phyloP scores from a whole-genome alignment of 768 basidiomycete genomes.

The Coprinopsis marcescibilis region DNA sequence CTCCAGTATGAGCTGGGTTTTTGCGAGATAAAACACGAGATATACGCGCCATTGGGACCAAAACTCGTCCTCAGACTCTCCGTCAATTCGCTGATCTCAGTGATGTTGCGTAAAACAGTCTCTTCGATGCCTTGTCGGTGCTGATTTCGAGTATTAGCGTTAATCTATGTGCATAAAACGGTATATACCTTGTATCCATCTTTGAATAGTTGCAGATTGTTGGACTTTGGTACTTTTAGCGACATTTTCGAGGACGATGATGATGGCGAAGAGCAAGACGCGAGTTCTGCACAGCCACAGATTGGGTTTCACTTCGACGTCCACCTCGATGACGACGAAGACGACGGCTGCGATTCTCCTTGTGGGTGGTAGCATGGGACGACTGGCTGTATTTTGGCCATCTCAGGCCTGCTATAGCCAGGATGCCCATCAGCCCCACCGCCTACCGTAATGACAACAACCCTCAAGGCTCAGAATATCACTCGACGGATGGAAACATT shows the following conservation, averaged over 20 bases:
- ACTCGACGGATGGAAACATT: too few species aligned
- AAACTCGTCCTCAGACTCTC: slow-evolving; percentile 96
- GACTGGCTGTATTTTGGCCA: too few species aligned
- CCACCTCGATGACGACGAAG: too few species aligned
- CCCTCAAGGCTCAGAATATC: too few species aligned
- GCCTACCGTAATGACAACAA: too few species aligned
- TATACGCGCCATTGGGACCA: slow-evolving; percentile 82
- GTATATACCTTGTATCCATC: slow-evolving; percentile 83
- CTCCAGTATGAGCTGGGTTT: slow-evolving; percentile 1
- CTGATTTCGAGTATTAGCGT: slow-evolving; percentile 20
- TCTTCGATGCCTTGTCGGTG: slow-evolving; percentile 90
- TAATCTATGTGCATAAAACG: background rate
- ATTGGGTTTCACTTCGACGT: slow-evolving; percentile 1
- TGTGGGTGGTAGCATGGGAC: too few species aligned
- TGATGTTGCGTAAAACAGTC: slow-evolving; percentile 93
- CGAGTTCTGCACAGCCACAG: slow-evolving; percentile 11
- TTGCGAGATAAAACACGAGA: slow-evolving; percentile 3
- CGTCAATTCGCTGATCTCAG: slow-evolving; percentile 91
- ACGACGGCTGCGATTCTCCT: too few species aligned
- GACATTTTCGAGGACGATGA: slow-evolving; percentile 54
- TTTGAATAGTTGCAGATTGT: slow-evolving; percentile 90
- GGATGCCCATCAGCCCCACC: too few species aligned
- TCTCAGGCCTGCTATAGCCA: too few species aligned
- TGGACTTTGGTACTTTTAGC: slow-evolving; percentile 88
- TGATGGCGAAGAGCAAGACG: slow-evolving; percentile 12